Evolutionary conservation across 352 stramenopile species (phyloP), one percentile per base, ranked within the genome.

Genomic region (Blastocystis sp.): DNA sequence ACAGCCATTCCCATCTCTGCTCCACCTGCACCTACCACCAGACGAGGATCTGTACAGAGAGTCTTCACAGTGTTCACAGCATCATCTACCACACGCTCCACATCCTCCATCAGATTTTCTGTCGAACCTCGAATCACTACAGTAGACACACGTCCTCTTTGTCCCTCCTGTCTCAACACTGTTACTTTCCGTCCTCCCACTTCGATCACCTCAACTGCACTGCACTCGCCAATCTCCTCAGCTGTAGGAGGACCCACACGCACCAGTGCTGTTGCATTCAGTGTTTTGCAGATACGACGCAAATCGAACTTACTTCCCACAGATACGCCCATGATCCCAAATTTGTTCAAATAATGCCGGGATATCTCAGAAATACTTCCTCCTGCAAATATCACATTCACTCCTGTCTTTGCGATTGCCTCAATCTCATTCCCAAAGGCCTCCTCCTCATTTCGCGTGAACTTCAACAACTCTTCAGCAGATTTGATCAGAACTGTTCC

Each of bases 401-500:
- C 93, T 52, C 96, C 97, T 2, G 93, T 94, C 71, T 98, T 93
- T 42, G 94, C 94, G 89, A 99, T 98, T 57, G 90, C 92, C 87
- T 95, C 95, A 80, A 99, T 95, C 42, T 97, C 95, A 90, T 98
- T 95, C 87, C 98, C 96, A 88, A 99, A 94, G 89, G 95, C 94
- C 85, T 94, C 93, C 91, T 99, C 96, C 90, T 99, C 96, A 37
- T 93, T 94, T 91, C 97, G 98, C 92, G 98, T 99, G 94, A 98
- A 99, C 90, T 96, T 97, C 91, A 98, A 97, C 87, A 99, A 93
- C 91, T 99, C 96, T 67, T 98, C 95, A 12, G 96, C 97, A 86
- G 93, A 97, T 91, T 98, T 97, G 90, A 99, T 98, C n/a, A 99
- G 92, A 78, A 99, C 96, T 1, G 96, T 99, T 89, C 96, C 97